These are phyloP conservation scores for Phytophthora pini DNA, from an alignment of 352 stramenopile genomes.

Conservation along the genomic window DNA sequence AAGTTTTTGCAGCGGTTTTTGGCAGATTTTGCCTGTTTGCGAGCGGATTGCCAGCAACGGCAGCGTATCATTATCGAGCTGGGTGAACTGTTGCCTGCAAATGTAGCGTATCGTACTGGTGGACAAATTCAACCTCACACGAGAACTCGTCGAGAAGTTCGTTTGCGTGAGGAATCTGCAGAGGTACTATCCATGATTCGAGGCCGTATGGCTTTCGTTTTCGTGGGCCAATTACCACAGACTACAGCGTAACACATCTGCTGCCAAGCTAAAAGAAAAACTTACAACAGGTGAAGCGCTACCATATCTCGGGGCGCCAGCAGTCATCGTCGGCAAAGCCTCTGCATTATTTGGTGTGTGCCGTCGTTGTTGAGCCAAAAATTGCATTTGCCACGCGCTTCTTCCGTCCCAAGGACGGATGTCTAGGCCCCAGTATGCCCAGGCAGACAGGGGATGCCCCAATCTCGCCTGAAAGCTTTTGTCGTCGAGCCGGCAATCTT, in stretches of 20 bases:
- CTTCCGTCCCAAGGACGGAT: conserved; percentile 11
- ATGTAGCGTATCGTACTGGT: neutral
- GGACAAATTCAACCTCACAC: no score
- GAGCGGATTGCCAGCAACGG: neutral
- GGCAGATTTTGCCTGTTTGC: neutral
- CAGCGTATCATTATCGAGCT: neutral
- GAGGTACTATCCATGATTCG: no score
- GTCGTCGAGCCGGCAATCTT: conserved; percentile 29
- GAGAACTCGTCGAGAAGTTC: no score
- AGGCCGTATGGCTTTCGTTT: no score
- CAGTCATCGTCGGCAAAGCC: conserved; percentile 22
- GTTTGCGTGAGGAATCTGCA: no score
- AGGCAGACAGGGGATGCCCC: conserved; percentile 14
- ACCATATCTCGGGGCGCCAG: neutral
- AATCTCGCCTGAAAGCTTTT: conserved; percentile 20
- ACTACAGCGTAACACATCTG: conserved; percentile 3
- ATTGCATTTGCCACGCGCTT: conserved; percentile 23
- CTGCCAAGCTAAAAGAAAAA: no score
- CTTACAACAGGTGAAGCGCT: conserved; percentile 1
- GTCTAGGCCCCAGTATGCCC: conserved; percentile 13
- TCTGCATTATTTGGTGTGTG: conserved; percentile 20
- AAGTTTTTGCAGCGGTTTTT: neutral
- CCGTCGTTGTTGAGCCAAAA: conserved; percentile 28
- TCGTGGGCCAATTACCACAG: neutral
- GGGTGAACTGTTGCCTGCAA: no score